These are phyloP conservation scores for Scytalidium sp. DNA, from an alignment of 2,329 filamentous ascomycete species.

Conservation along the genomic window DNA sequence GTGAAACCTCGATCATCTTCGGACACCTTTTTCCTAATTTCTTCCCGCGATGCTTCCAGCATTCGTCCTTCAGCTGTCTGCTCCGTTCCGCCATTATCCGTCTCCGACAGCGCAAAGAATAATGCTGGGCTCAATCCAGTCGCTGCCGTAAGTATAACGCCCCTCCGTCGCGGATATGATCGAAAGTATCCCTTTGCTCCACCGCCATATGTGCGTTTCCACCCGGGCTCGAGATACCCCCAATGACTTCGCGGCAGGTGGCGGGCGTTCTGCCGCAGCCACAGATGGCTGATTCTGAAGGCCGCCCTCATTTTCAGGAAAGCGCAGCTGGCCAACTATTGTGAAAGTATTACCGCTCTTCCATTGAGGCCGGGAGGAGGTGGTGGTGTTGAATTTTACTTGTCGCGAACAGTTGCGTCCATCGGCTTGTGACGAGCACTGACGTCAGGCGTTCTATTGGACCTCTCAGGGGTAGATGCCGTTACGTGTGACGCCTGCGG, in stretches of 20 bases:
- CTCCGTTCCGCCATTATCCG: constrained; percentile 50
- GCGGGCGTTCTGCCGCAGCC: constrained; percentile 34
- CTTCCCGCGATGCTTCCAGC: constrained; percentile 76
- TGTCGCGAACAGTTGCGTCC: not conserved
- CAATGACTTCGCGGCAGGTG: constrained; percentile 25
- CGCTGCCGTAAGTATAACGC: constrained; percentile 20
- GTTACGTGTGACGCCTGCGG: too few relatives aligned
- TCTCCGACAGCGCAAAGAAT: constrained; percentile 56
- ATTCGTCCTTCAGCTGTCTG: constrained; percentile 81
- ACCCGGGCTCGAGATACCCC: constrained; percentile 10
- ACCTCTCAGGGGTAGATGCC: not conserved
- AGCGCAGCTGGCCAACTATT: constrained; percentile 1
- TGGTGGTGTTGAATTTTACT: not conserved
- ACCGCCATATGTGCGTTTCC: constrained; percentile 12
- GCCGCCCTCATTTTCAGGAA: constrained; percentile 40
- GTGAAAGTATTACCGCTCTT: constrained; percentile 17
- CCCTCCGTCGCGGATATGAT: constrained; percentile 12
- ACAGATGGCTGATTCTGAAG: constrained; percentile 41
- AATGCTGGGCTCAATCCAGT: constrained; percentile 47
- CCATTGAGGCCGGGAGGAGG: constrained; percentile 14
- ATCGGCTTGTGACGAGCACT: not conserved
- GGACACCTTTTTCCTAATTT: constrained; percentile 68
- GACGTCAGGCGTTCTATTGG: not conserved
- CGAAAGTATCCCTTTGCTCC: constrained; percentile 9
- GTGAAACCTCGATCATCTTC: constrained; percentile 58